These are phyloP conservation scores for Paraphoma chrysanthemicola DNA, from an alignment of 2,329 filamentous ascomycete species.

Conservation along the genomic window DNA sequence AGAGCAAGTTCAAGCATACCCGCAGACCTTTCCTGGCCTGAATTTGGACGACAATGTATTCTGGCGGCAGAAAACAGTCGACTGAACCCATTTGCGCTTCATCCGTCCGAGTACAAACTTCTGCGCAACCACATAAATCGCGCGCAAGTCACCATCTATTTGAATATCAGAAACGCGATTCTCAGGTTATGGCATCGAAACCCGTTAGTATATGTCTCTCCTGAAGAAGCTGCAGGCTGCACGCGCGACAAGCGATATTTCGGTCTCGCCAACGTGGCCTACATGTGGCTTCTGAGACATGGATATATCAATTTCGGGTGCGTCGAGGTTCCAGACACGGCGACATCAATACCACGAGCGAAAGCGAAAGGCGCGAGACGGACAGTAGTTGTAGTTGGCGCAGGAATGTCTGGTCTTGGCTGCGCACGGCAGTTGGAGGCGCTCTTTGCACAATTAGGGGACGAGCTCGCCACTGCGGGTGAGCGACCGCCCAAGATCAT, in stretches of 20 bases:
- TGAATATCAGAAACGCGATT: constrained; percentile 96
- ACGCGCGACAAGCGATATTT: constrained; percentile 89
- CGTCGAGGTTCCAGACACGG: constrained; percentile 68
- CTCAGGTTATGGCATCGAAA: constrained; percentile 88
- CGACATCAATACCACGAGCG: constrained; percentile 41
- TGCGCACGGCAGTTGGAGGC: constrained; percentile 90
- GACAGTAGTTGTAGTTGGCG: constrained; percentile 86
- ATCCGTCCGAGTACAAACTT: constrained; percentile 82
- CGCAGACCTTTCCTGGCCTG: constrained; percentile 70
- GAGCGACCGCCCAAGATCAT: constrained; percentile 77
- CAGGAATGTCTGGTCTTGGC: constrained; percentile 91
- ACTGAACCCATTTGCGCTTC: constrained; percentile 86
- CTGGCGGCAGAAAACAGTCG: constrained; percentile 87
- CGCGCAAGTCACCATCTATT: constrained; percentile 89
- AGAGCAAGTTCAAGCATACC: constrained; percentile 83
- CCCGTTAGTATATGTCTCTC: constrained; percentile 79
- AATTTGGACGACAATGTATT: constrained; percentile 92
- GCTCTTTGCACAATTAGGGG: constrained; percentile 81
- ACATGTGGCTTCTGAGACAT: constrained; percentile 87
- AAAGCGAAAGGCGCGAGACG: constrained; percentile 62
- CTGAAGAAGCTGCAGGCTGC: constrained; percentile 88
- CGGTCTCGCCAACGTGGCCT: constrained; percentile 84
- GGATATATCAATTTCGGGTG: constrained; percentile 99
- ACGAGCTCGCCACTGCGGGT: constrained; percentile 68
- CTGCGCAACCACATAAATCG: constrained; percentile 83